Percentiles rank a stretch among this genome's conserved stretches.
These are phyloP conservation scores for Diaporthe citri DNA, from an alignment of 2,329 filamentous ascomycete genomes.

Conservation along the genomic window DNA sequence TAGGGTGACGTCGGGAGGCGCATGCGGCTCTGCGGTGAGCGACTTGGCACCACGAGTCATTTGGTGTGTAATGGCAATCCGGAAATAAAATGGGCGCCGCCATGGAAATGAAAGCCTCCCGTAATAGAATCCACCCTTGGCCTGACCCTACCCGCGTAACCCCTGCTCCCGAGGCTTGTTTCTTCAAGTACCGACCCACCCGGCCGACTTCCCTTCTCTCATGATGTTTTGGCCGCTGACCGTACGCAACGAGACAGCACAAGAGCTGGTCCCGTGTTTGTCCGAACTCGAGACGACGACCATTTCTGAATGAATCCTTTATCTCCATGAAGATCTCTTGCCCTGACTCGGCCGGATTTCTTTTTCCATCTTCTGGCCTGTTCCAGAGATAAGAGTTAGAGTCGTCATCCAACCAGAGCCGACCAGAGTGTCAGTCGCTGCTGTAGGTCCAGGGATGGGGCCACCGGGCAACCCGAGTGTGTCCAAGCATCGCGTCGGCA, in stretches of 20 bases:
- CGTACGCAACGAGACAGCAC: conserved; percentile 30
- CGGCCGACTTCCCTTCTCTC: conserved; percentile 2
- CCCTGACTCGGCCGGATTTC: conserved; percentile 29
- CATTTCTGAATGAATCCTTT: not conserved
- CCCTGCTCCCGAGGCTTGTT: conserved; percentile 34
- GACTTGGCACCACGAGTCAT: conserved; percentile 36
- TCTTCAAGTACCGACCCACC: conserved; percentile 35
- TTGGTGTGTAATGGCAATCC: conserved; percentile 35
- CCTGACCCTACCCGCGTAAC: conserved; percentile 2
- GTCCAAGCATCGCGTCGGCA: not conserved
- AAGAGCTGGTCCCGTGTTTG: conserved; percentile 7
- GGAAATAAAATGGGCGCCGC: conserved; percentile 26
- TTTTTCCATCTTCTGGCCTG: conserved; percentile 14
- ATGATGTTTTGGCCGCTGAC: conserved; percentile 36
- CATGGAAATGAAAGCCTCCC: conserved; percentile 22
- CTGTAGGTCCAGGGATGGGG: not conserved
- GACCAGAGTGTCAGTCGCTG: conserved; percentile 9
- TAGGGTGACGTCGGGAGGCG: conserved; percentile 17
- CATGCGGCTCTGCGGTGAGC: conserved; percentile 38
- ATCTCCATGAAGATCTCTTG: not conserved
- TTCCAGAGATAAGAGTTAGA: conserved; percentile 26
- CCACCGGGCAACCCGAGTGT: conserved; percentile 14
- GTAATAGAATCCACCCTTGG: conserved; percentile 35
- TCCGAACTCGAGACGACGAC: not conserved
- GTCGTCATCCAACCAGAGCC: conserved; percentile 9